Evolutionary conservation across 176 grass and related monocot species (phyloP), one percentile per base, ranked within the genome.

Genomic region (Otatea glauca): DNA sequence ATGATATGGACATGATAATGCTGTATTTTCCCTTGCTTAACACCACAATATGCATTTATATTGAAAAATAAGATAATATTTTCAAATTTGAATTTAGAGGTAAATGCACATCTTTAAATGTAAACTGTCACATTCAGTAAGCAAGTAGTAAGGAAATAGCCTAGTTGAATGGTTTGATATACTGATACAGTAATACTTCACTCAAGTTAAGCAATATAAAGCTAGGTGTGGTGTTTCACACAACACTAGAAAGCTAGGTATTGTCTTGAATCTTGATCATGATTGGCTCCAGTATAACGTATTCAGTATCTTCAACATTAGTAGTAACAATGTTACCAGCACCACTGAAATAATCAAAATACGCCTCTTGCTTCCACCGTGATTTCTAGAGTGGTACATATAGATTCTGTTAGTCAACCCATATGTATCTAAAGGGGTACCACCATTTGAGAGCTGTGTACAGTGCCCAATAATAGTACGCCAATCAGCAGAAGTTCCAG

Each of bases 1-100:
- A 65, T 80, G 62, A 51, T 44, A 65, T 79, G 61, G 65, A 32
- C 44, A 67, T 67, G 77, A 67, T 66, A 45, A 50, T 66, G 61
- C 0, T 0, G 12, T 29, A 6, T 63, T 48, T 48, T 78, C 39
- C 42, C 11, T 35, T 65, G 29, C 34, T 20, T 20, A 66, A 37
- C 34, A 79, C 18, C 0, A 29, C 11, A 65, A 66, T 79, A 79
- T 66, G 25, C 61, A 66, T 47, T 49, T 47, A 64, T 78, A 12
- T 17, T 9, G 2, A 32, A 56, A 45, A 78, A 2, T 45, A 18
- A 34, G 7, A 35, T 21, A 54, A 13, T 75, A 55, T 38, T 54
- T 78, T 78, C 2, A 65, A 29, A 65, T 49, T 35, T 35, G 10
- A n/a, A 79, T 79, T 49, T 27, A 65, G 42, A 65, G 43, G 17